Base-by-base conservation (phyloP, 2,329 filamentous ascomycete species). In the Ceratocystis smalleyi region DNA sequence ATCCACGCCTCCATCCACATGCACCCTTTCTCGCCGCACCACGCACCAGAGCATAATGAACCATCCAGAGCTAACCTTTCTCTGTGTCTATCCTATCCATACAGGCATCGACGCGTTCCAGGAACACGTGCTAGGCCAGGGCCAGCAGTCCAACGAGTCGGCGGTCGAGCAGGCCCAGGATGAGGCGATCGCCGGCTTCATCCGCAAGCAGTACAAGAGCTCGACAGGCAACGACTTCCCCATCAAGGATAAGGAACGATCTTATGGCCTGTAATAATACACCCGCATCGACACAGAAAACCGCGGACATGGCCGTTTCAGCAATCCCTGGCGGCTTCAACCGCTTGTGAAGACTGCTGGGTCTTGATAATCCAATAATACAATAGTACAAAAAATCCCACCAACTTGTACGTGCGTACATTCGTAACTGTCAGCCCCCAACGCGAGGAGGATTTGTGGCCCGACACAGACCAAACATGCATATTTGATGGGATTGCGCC, bases 161-260 rank as follows among this genome's bases (percentile, higher is more conserved):
- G 89, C 89, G 4, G 71, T 84, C 22, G 89, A 95, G 76, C 89
- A 95, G 75, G 87, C 86, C 69, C 91, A 92, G 77, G 89, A 94
- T 72, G 86, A 89, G 74, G 78, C 87, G 72, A 88, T 91, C 69
- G 84, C 82, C 32, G 86, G 90, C 72, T 85, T 81, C 73, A 83
- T 92, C 69, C 82, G 88, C 45, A 74, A 74, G 51, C 77, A 87
- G 74, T 91, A 90, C 80, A 90, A 89, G 79, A 75, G 70, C 59
- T 71, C 75, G 0, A 87, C 85, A 0, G 89, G 89, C 66, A 82
- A 75, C 5, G 88, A 91, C 6, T 72, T 91, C 63, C 84, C 85
- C 32, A 75, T 90, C 72, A 77, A 81, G 71, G 88, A 91, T 73
- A 90, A 89, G 78, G 77, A 83, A 5, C 73, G 73, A 68, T 70